phyloP scores from a whole-genome alignment of 768 basidiomycete genomes.

The Lactarius sanguifluus region DNA sequence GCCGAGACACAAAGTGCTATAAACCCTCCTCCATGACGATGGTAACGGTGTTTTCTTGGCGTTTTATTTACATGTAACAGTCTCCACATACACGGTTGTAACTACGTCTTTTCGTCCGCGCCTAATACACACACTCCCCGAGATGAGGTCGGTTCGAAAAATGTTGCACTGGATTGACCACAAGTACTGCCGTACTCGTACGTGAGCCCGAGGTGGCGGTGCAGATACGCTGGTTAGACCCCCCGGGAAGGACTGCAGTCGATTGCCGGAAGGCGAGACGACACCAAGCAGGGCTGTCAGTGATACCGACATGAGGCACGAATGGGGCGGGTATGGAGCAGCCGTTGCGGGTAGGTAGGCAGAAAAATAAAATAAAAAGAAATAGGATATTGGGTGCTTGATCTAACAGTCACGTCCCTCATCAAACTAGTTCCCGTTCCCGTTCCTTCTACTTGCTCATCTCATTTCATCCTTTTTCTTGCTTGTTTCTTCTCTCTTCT shows the following conservation, averaged over 20 bases:
- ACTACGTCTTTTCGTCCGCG: background rate
- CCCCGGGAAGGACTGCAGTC: no score
- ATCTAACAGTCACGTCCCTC: slow-evolving; percentile 12
- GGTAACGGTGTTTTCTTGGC: background rate
- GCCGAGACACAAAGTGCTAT: slow-evolving; percentile 38
- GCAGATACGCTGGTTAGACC: no score
- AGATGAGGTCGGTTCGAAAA: background rate
- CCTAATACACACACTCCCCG: background rate
- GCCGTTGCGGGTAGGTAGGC: background rate
- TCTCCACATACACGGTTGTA: no score
- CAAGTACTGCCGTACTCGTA: no score
- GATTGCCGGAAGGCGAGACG: no score
- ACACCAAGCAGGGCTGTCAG: no score
- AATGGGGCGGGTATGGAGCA: no score
- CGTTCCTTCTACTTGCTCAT: background rate
- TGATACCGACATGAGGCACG: no score
- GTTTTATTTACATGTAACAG: background rate
- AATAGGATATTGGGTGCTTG: background rate
- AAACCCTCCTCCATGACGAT: slow-evolving; percentile 7
- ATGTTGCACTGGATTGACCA: background rate
- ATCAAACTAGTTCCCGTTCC: slow-evolving; percentile 17
- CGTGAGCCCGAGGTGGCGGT: no score
- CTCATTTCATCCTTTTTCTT: background rate
- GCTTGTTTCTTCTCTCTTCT: background rate
- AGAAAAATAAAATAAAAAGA: background rate